Base-by-base conservation (phyloP, 331 rosid species). In the Dryas integrifolia region DNA sequence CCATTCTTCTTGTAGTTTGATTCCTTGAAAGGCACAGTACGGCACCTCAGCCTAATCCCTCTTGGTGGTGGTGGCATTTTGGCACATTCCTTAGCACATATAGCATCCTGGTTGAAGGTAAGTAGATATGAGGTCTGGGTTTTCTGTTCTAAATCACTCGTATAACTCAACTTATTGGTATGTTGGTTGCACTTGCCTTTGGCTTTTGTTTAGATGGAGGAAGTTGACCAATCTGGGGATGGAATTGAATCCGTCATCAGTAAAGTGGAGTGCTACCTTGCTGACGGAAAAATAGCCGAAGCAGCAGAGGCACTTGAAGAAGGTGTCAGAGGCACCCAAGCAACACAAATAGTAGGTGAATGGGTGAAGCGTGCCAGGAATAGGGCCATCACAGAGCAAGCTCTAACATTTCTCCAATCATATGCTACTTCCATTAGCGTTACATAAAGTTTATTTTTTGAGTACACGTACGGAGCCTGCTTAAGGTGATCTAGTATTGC, bases 301-400 rank as follows among this genome's bases (percentile, higher is more conserved):
- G 99, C 98, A 72, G 97, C 97, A 58, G 87, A 84, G 70, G 84
- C 68, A 77, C 90, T 92, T 38, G 99, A 95, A 87, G 97, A 91
- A 69, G 89, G 92, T 45, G 97, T 92, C 14, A 84, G 76, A 76
- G 92, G 81, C 82, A 89, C 96, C 46, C 78, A 84, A 82, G 96
- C 99, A 15, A 84, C 85, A 68, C 96, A 88, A 72, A 72, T 86
- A 58, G 92, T 82, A 26, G 82, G 85, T 4, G 93, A 83, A 52
- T 92, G 97, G 96, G 89, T 76, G 76, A 84, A 79, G 77, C 86
- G 72, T 67, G 93, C 92, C 51, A 88, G 97, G 81, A 92, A 91
- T 85, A 85, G 97, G 72, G 98, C 97, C 80, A 88, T 95, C 58
- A 81, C 97, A 7, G 97, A 95, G 86, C 99, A 95, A 84, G 96